phyloP scores from a whole-genome alignment of 768 basidiomycete genomes.

The Suillus tomentosus region DNA sequence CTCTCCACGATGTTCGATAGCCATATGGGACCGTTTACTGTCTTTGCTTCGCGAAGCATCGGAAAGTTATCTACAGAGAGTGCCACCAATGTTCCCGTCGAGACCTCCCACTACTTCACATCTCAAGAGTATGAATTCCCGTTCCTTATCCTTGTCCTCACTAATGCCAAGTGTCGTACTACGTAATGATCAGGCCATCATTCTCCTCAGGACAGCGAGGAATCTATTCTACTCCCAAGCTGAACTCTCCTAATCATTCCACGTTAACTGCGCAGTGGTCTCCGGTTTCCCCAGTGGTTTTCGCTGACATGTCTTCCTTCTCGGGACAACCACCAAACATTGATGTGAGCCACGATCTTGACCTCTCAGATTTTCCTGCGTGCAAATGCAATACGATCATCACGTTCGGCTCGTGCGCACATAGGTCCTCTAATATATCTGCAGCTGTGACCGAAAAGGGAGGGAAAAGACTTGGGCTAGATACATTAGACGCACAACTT shows the following conservation, averaged over 20 bases:
- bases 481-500: neutral
- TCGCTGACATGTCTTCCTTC: conserved; percentile 6
- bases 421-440: neutral
- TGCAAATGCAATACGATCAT: neutral
- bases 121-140: conserved; percentile 15
- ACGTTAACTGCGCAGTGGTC: conserved; percentile 10
- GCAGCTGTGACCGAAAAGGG: neutral
- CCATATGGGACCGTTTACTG: conserved; percentile 21
- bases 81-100: conserved; percentile 1
- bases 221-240: conserved; percentile 16
- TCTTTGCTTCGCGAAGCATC: conserved; percentile 12
- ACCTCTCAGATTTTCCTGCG: conserved; percentile 7
- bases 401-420: neutral
- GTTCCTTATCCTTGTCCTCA: conserved; percentile 19
- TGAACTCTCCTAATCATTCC: conserved; percentile 15
- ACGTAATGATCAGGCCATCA: conserved; percentile 14
- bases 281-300: conserved; percentile 8
- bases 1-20: conserved; percentile 28
- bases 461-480: neutral
- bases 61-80: conserved; percentile 18
- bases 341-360: conserved; percentile 3
- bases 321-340: neutral
- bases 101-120: conserved; percentile 9
- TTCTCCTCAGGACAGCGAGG: conserved; percentile 18
- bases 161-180: conserved; percentile 4